These are phyloP conservation scores for Chaetomium sp. DNA, from an alignment of 2,329 filamentous ascomycete species.

Conservation along the genomic window DNA sequence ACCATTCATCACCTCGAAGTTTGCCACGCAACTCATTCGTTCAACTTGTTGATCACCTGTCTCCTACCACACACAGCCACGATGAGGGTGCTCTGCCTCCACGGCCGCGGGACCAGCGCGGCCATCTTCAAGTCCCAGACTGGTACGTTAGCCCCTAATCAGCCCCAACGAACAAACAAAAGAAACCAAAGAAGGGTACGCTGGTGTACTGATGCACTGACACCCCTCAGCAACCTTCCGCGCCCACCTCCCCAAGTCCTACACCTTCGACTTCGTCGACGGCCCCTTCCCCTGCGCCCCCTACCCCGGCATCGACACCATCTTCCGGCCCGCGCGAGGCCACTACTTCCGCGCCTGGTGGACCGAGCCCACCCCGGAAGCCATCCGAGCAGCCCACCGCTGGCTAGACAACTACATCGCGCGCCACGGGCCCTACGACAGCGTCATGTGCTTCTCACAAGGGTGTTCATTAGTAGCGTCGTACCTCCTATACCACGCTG, in stretches of 20 bases:
- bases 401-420: conserved; percentile 32
- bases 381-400: conserved; percentile 29
- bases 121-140: conserved; percentile 33
- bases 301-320: conserved; percentile 28
- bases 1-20: too few relatives aligned
- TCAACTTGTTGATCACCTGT: too few relatives aligned
- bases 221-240: conserved; percentile 28
- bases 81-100: conserved; percentile 27
- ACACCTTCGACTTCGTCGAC: conserved; percentile 31
- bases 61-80: background rate
- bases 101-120: conserved; percentile 33
- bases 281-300: conserved; percentile 28
- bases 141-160: conserved; percentile 20
- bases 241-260: conserved; percentile 27
- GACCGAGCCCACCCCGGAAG: conserved; percentile 20
- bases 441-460: conserved; percentile 33
- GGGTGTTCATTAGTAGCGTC: conserved; percentile 36
- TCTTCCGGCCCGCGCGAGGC: conserved; percentile 23
- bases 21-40: too few relatives aligned
- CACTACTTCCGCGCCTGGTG: conserved; percentile 27
- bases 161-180: too few relatives aligned
- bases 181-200: too few relatives aligned
- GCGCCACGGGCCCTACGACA: conserved; percentile 31
- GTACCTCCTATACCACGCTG: conserved; percentile 34
- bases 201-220: too few relatives aligned